These are phyloP conservation scores for Alternaria brassicicola DNA, from an alignment of 2,329 filamentous ascomycete genomes.

Conservation along the genomic window DNA sequence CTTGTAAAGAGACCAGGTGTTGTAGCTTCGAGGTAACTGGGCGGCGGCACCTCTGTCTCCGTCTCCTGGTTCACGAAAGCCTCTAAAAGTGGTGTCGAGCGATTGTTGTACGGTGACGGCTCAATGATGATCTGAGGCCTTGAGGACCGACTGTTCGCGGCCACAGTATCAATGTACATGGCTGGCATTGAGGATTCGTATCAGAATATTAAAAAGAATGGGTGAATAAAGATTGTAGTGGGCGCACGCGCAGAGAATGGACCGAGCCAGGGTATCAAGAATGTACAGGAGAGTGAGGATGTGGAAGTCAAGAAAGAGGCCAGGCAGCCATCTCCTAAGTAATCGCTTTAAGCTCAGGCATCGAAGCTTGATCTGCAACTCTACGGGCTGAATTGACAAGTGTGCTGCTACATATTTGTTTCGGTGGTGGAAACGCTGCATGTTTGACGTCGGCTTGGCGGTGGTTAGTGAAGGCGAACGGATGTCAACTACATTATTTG, in stretches of 20 bases:
- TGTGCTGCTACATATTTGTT: slow-evolving; percentile 34
- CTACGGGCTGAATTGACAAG: slow-evolving; percentile 7
- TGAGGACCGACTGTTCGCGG: slow-evolving; percentile 33
- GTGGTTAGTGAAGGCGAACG: slow-evolving; percentile 2
- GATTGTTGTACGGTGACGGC: slow-evolving; percentile 24
- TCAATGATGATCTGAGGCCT: slow-evolving; percentile 28
- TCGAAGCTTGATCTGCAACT: slow-evolving; percentile 19
- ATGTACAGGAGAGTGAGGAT: slow-evolving; percentile 4
- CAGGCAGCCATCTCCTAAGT: slow-evolving; percentile 25
- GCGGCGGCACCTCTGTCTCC: slow-evolving; percentile 19
- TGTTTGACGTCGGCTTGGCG: slow-evolving; percentile 30
- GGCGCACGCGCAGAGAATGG: slow-evolving; percentile 1
- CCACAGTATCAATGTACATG: slow-evolving; percentile 46
- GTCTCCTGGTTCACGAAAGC: slow-evolving; percentile 32
- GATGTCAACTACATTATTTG: background rate
- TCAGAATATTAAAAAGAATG: background rate
- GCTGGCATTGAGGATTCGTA: background rate
- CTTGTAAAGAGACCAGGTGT: slow-evolving; percentile 41
- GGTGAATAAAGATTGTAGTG: slow-evolving; percentile 4
- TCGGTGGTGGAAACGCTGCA: slow-evolving; percentile 33
- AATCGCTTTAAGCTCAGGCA: slow-evolving; percentile 14
- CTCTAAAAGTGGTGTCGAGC: slow-evolving; percentile 33
- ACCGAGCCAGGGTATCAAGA: slow-evolving; percentile 4
- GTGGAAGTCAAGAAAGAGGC: slow-evolving; percentile 10
- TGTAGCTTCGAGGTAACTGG: slow-evolving; percentile 44